Percentiles rank a stretch among this genome's conserved stretches.
Conservation (phyloP, 2,329 filamentous ascomycete genomes). For the Colletotrichum eremochloae region DNA sequence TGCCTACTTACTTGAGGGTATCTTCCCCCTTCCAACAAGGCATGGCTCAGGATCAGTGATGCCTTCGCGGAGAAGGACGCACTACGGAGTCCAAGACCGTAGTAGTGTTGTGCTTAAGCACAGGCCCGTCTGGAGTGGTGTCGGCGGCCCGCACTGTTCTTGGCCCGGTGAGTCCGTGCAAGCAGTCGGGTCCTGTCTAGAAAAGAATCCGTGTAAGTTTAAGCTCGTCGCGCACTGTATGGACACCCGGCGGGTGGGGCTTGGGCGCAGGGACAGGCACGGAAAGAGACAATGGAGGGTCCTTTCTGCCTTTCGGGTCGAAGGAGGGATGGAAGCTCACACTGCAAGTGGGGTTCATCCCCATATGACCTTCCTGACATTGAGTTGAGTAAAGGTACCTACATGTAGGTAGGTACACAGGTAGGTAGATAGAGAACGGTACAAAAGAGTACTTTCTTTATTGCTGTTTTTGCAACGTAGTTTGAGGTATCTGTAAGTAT, state of each 20-base stretch:
- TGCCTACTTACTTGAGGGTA: neutral
- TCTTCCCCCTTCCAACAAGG: too few relatives aligned
- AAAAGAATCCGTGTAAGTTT: neutral
- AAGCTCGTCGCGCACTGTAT: conserved; percentile 24
- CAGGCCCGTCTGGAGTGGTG: neutral
- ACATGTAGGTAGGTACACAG: neutral
- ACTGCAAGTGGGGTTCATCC: neutral
- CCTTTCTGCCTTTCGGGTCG: neutral
- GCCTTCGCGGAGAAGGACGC: neutral
- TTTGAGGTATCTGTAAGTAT: too few relatives aligned
- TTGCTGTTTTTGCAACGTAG: too few relatives aligned
- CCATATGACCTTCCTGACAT: conserved; percentile 13
- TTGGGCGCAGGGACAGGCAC: conserved; percentile 19
- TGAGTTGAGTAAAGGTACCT: neutral
- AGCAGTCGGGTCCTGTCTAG: neutral
- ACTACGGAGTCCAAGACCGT: neutral
- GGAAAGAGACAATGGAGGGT: neutral
- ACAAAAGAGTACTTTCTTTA: too few relatives aligned
- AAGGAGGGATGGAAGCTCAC: neutral
- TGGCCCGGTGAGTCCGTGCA: conserved; percentile 3
- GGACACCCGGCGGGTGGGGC: neutral
- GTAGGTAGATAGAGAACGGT: neutral
- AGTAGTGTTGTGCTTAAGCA: neutral
- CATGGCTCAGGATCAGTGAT: neutral
- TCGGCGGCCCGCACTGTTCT: conserved; percentile 1